phyloP scores from a whole-genome alignment of 805 yeast species.

The Kuraishia piskuri region DNA sequence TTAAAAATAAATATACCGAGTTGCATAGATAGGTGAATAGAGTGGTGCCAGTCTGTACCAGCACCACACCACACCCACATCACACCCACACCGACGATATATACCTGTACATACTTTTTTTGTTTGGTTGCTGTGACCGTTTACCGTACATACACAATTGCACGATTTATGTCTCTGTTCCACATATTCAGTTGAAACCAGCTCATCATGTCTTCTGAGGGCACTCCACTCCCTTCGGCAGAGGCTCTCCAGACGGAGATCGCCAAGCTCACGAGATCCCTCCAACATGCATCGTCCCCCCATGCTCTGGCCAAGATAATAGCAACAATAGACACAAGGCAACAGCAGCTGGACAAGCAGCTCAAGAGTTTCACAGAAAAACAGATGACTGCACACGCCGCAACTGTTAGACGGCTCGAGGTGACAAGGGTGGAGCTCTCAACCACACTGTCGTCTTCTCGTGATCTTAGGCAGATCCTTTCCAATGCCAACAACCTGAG shows the following conservation, averaged over 20 bases:
- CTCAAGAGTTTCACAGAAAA: constrained; percentile 16
- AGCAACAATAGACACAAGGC: constrained; percentile 15
- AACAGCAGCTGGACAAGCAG: constrained; percentile 15
- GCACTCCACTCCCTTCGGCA: neutral
- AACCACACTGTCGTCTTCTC: constrained; percentile 47
- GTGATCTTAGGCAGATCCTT: constrained; percentile 43
- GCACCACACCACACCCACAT: neutral
- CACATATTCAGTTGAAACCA: too few relatives aligned
- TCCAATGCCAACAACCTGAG: constrained; percentile 60
- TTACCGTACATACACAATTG: too few relatives aligned
- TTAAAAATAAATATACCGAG: neutral
- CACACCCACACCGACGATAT: too few relatives aligned
- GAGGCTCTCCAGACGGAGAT: constrained; percentile 14
- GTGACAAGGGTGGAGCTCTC: constrained; percentile 57
- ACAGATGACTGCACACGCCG: constrained; percentile 29
- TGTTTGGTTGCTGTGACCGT: too few relatives aligned
- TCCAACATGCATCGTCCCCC: constrained; percentile 15
- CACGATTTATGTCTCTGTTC: too few relatives aligned
- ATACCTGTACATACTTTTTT: too few relatives aligned
- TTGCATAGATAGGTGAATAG: neutral
- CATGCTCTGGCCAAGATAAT: constrained; percentile 15
- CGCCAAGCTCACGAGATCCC: constrained; percentile 11
- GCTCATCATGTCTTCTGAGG: neutral
- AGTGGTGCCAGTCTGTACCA: neutral
- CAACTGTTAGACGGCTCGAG: constrained; percentile 38